Evolutionary conservation across 768 basidiomycete species (phyloP), one percentile per base, ranked within the genome.

Genomic region (Lentinula edodes): DNA sequence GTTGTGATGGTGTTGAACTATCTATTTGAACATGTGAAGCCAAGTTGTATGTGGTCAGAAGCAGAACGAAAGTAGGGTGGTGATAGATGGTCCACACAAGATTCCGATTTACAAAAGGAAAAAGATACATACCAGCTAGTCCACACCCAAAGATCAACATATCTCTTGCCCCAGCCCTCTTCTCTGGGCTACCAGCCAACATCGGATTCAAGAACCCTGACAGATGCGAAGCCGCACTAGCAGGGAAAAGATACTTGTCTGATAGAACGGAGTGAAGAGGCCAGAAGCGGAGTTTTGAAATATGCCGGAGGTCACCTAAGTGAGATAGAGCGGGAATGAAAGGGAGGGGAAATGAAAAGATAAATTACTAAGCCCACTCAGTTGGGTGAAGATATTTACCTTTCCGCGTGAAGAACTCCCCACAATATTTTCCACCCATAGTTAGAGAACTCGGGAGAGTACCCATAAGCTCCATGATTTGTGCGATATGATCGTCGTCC

Each of bases 401-500:
- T 83, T 90, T 90, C n/a, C 95, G 86, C 66, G 89, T 98, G 78
- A 99, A 98, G 70, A 97, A 95, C 71, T 98, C 95, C 51, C 85
- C 83, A 63, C 88, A 90, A 76, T 97, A 98, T 72, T 95, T 98
- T 28, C 96, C 96, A 6, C 86, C 83, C 68, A 96, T 85, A 2
- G 94, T 94, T 45, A 98, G 77, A 52, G 78, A 78, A 69, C 86
- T 87, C 1, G 94, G 93, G 45, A 96, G 82, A 66, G 97, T 93
- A 48, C 95, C 96, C 70, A 98, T 79, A 10, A 98, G 82, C 75
- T 99, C 96, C 73, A 98, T 93, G 65, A 98, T 93, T 77, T 99
- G 97, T 3, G 97, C 96, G 63, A 98, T 93, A 69, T 99, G 95
- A 70, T 94, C 91, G 71, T 95, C 94, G 74, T 96, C 93, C 73